Conservation (phyloP, 2,329 filamentous ascomycete species). For the Eutypella sp. region DNA sequence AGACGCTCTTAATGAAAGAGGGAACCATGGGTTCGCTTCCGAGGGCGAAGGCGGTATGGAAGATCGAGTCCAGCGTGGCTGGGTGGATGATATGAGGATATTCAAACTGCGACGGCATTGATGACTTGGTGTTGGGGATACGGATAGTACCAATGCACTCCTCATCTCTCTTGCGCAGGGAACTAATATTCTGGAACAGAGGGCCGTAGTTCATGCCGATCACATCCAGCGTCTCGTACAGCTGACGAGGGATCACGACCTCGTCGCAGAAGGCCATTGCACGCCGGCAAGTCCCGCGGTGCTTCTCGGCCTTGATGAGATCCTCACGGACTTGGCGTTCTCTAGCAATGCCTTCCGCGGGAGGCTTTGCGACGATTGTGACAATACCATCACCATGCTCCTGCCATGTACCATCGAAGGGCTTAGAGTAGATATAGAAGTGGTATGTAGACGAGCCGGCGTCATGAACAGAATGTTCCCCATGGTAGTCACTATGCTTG, state of each 20-base stretch:
- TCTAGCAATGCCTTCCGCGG: not conserved
- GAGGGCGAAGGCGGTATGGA: constrained; percentile 47
- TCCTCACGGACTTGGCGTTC: constrained; percentile 1
- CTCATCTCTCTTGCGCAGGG: constrained; percentile 27
- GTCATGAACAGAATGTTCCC: not conserved
- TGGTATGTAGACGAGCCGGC: constrained; percentile 18
- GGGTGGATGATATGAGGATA: constrained; percentile 54
- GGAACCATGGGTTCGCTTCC: constrained; percentile 45
- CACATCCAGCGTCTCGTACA: constrained; percentile 46
- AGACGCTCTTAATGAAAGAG: constrained; percentile 39
- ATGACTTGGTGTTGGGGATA: constrained; percentile 44
- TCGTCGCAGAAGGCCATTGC: constrained; percentile 24
- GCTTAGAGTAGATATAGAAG: constrained; percentile 45
- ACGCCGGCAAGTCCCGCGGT: constrained; percentile 13
- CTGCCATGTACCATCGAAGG: constrained; percentile 35
- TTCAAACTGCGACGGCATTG: constrained; percentile 50
- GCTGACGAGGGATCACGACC: constrained; percentile 35
- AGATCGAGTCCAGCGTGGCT: constrained; percentile 50
- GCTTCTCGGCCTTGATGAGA: constrained; percentile 15
- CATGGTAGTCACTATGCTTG: constrained; percentile 1
- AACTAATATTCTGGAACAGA: constrained; percentile 43
- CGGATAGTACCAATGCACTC: constrained; percentile 34
- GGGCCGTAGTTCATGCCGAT: constrained; percentile 49
- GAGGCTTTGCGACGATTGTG: constrained; percentile 18
- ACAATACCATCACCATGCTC: constrained; percentile 34